Evolutionary conservation across 2,329 filamentous ascomycete species (phyloP), one percentile per base, ranked within the genome.

Genomic region (Colletotrichum cereale): DNA sequence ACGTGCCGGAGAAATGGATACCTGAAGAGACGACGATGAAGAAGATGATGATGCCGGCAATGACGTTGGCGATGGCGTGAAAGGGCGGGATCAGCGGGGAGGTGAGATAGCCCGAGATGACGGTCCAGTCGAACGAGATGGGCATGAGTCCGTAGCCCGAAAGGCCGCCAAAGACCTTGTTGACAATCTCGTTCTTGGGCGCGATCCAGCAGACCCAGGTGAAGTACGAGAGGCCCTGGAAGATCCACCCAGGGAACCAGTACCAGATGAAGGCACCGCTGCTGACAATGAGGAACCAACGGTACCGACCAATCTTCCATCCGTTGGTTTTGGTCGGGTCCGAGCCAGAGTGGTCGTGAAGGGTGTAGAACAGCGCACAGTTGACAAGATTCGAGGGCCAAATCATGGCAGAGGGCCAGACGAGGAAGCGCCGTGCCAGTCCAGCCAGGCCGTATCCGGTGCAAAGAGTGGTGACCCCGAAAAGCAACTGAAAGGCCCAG

Each of bases 71-170:
- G 66, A 90, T 87, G 18, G 88, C 89, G 76, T 89, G 87, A 78
- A 86, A 89, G 2, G 89, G 89, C 1, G 87, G 84, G 67, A 90
- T 88, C 31, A 91, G 79, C 11, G 89, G 89, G n/a, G 85, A 88
- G 14, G 80, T 78, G 62, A 88, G 82, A 75, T 87, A 91, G 14
- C 86, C 88, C 1, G 86, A 85, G 70, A 91, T 83, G 64, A 89
- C 84, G 61, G 86, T 87, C 90, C 91, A 92, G 79, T 92, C 90
- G 68, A 93, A 89, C 0, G 90, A 91, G 18, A 92, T 85, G 14
- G 90, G 90, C 34, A 92, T 83, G 16, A 93, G 80, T 0, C 87
- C 89, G 5, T 92, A 80, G 0, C 90, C 90, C 7, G 87, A 87
- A 66, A 84, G 84, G 7, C 88, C 89, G 4, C 90, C 90, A 70